Percentiles rank a stretch among this genome's conserved stretches.
These are phyloP conservation scores for Hamamelis virginiana DNA, from an alignment of 164 flowering plant genomes.

Conservation along the genomic window DNA sequence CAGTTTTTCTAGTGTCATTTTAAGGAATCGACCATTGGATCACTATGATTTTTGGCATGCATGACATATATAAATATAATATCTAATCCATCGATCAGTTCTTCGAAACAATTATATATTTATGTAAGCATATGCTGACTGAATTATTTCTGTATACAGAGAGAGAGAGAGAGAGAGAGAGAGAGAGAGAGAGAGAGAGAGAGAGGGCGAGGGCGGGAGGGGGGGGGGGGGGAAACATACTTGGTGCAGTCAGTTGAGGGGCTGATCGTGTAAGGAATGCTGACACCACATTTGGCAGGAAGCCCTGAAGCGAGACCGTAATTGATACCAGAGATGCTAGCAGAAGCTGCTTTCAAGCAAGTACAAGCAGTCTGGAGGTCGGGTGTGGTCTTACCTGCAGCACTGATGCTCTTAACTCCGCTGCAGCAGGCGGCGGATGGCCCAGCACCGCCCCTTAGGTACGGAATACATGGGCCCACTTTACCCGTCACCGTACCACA, in stretches of 20 bases:
- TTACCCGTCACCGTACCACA: conserved; percentile 11
- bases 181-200: too few relatives aligned
- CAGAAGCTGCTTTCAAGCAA: conserved; percentile 19
- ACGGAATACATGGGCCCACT: conserved; percentile 17
- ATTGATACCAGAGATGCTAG: neutral
- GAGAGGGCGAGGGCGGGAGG: too few relatives aligned
- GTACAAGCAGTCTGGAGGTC: conserved; percentile 25
- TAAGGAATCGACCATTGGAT: too few relatives aligned
- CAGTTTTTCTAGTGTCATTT: too few relatives aligned
- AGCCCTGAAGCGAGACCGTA: conserved; percentile 8
- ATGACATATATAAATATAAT: too few relatives aligned
- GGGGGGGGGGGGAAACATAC: conserved; percentile 8
- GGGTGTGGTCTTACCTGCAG: conserved; percentile 12
- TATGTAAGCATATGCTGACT: too few relatives aligned
- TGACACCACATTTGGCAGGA: conserved; percentile 27
- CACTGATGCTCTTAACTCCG: conserved; percentile 14
- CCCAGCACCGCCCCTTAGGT: neutral
- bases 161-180: too few relatives aligned
- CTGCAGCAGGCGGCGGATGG: conserved; percentile 16
- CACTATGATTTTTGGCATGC: too few relatives aligned
- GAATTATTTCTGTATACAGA: too few relatives aligned
- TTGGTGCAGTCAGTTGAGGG: conserved; percentile 25
- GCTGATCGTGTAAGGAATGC: too few relatives aligned
- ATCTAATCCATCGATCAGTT: too few relatives aligned
- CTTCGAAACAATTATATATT: too few relatives aligned